Percentiles rank a stretch among this genome's conserved stretches.
Evolutionary conservation across 495 filamentous ascomycete species (phyloP).

Genomic region (Neurospora terricola): DNA sequence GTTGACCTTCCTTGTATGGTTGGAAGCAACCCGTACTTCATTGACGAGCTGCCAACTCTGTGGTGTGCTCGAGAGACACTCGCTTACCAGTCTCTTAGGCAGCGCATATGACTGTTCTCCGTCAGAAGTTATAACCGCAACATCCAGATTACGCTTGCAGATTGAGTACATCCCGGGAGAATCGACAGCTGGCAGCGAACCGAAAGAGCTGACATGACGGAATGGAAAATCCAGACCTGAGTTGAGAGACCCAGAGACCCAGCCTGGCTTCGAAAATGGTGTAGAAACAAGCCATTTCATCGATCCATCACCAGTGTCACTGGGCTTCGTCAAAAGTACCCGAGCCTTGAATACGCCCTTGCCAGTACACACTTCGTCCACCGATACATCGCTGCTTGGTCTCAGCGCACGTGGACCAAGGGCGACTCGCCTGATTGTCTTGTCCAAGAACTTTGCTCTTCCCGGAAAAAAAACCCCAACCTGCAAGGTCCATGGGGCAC

Average conservation of each 20-base stretch:
- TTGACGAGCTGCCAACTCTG: not conserved
- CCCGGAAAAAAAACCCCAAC: not conserved
- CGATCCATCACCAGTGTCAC: not conserved
- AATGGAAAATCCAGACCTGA: not conserved
- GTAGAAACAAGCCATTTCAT: not conserved
- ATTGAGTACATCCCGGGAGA: not conserved
- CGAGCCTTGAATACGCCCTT: constrained; percentile 1
- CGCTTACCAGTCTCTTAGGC: not conserved
- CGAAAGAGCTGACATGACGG: not conserved
- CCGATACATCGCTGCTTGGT: not conserved
- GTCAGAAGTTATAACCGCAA: not conserved
- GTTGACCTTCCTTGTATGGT: not conserved
- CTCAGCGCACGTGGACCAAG: not conserved
- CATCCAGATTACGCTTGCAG: not conserved
- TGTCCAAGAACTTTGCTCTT: constrained; percentile 1
- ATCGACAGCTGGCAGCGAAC: not conserved
- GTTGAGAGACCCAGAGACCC: not conserved
- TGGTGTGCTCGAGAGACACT: not conserved
- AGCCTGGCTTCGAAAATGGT: constrained; percentile 1
- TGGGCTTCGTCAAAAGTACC: not conserved
- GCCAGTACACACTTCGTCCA: not conserved
- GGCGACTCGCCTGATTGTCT: not conserved
- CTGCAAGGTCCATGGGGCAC: not conserved
- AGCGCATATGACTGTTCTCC: not conserved
- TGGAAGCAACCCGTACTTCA: not conserved